Evolutionary conservation across 805 yeast genomes (phyloP), one percentile per base, ranked within the genome.

Genomic region (Dipodascus albidus): DNA sequence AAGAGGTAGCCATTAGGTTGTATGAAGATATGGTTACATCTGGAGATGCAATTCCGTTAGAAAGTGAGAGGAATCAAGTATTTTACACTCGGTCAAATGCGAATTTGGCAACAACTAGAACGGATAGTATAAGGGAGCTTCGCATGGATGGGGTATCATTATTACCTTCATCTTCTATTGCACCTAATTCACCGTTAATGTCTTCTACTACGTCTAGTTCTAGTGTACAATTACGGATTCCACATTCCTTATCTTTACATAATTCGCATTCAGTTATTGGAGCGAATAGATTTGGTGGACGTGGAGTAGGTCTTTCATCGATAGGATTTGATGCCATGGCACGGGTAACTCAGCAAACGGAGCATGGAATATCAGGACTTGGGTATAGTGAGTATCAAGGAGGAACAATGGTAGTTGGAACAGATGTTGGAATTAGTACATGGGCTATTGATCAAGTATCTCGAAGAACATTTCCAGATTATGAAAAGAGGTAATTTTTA

Each of bases 371-470:
- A 8, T 71, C 79, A 17, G 90, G 90, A 1, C 63, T 84, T 54
- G 83, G 80, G 53, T 77, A 85, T 77, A 66, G 77, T 49, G 73
- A 73, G 49, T 75, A 74, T 57, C 64, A 66, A 17, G 73, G 76
- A 6, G 82, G 82, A 0, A 72, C 79, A 38, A 64, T 84, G 41
- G 70, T 80, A 3, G 77, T 84, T 35, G 90, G 87, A 1, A 75
- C 81, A 52, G 82, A 80, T 55, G 79, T 77, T 48, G 95, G 95
- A 0, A 70, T 87, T 20, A 72, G 82, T 49, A 73, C 75, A 58
- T 86, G 91, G 89, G 79, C 77, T 47, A 75, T 86, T 49, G 85
- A 84, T 52, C 58, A 58, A 23, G 55, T 60, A 53, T 50, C 60
- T 17, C 53, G 65, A 2, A 52, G 63, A 23, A 60, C 63, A 9